A percentile compares a stretch with the other conserved stretches of the same genome.
Conservation (phyloP, 495 filamentous ascomycete genomes). For the Aspergillus indologenus region DNA sequence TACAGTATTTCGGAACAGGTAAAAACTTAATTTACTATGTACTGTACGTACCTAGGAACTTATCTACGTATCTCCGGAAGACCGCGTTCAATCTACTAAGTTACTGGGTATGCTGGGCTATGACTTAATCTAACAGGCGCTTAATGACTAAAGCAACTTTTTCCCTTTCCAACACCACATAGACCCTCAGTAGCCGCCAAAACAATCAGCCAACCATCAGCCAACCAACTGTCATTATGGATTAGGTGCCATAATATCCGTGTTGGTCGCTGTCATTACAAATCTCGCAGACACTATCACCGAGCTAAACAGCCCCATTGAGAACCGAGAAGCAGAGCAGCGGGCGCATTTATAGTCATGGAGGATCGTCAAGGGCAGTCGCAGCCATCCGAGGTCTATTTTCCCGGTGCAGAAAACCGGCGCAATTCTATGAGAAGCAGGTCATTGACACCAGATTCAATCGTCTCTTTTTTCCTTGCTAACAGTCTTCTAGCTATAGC, state of each 20-base stretch:
- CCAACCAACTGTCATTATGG: background rate
- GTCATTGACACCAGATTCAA: constrained; percentile 27
- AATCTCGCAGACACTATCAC: background rate
- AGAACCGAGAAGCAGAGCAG: background rate
- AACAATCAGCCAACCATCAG: background rate
- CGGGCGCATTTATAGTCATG: constrained; percentile 14
- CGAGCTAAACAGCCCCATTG: background rate
- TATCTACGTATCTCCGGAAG: no score
- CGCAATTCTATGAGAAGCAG: constrained; percentile 76
- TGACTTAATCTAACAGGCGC: background rate
- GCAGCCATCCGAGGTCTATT: constrained; percentile 22
- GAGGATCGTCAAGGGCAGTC: constrained; percentile 22
- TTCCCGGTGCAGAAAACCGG: constrained; percentile 36
- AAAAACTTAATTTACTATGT: no score
- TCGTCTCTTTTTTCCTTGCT: constrained; percentile 15
- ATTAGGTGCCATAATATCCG: background rate
- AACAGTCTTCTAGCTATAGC: constrained; percentile 53
- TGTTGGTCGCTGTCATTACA: background rate
- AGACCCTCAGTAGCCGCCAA: no score
- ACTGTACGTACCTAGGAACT: no score
- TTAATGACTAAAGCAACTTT: background rate
- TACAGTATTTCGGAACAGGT: no score
- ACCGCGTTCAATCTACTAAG: no score
- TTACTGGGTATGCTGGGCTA: background rate
- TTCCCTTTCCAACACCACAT: background rate